Conservation (phyloP, 306 rosid species). For the Cucurbita argyrosperma region DNA sequence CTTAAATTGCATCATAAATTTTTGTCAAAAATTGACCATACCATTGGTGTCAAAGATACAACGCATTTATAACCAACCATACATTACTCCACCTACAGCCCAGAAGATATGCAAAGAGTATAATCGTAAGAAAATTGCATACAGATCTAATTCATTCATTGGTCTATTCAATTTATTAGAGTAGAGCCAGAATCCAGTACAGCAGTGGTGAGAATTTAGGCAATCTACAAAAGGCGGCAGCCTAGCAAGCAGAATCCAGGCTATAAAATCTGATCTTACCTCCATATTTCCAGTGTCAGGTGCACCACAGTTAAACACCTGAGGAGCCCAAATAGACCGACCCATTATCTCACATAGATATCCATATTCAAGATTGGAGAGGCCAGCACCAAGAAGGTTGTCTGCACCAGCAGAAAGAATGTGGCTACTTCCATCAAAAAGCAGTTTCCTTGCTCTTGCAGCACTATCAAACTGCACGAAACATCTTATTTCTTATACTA, state of each 20-base stretch:
- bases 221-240: slow-evolving; percentile 1
- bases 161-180: neutral
- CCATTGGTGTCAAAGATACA: neutral
- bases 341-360: slow-evolving; percentile 98
- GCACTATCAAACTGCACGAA: slow-evolving; percentile 79
- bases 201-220: neutral
- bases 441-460: slow-evolving; percentile 52
- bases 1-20: neutral
- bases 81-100: neutral
- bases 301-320: slow-evolving; percentile 76
- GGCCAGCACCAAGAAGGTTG: slow-evolving; percentile 68
- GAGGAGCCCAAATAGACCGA: slow-evolving; percentile 90
- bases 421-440: slow-evolving; percentile 42
- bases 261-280: slow-evolving; percentile 33
- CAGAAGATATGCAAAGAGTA: neutral
- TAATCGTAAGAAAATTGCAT: neutral
- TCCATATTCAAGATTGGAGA: slow-evolving; percentile 94
- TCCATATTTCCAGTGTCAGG: slow-evolving; percentile 99
- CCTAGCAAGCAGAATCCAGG: neutral
- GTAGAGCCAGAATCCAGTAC: neutral
- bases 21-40: neutral
- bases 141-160: neutral
- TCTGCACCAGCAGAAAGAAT: slow-evolving; percentile 19
- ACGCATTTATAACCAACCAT: neutral
- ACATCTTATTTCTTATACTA: neutral